Evolutionary conservation across 371 early-diverging fungal species (phyloP).

Genomic region (Phascolomyces articulosus): DNA sequence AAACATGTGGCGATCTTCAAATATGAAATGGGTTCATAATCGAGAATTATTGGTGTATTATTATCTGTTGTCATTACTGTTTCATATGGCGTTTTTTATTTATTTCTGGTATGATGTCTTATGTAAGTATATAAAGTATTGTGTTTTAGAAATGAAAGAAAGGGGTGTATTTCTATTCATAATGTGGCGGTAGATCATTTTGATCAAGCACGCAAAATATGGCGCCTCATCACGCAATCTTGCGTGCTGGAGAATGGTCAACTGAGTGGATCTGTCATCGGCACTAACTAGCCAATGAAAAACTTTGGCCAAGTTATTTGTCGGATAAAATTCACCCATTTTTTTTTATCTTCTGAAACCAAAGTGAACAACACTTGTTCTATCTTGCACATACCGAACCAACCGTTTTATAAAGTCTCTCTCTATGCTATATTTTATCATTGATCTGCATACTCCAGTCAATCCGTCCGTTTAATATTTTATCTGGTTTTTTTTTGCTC

Average conservation of each 20-base stretch:
- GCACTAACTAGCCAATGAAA: conserved; percentile 1
- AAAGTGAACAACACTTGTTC: neutral
- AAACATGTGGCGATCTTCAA: conserved; percentile 19
- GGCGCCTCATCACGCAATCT: conserved; percentile 18
- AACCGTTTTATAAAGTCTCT: neutral
- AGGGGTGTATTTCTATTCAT: neutral
- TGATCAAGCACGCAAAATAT: conserved; percentile 15
- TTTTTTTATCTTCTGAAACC: neutral
- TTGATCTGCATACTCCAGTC: too few relatives aligned
- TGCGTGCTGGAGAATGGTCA: conserved; percentile 4
- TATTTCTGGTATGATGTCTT: too few relatives aligned
- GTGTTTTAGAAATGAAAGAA: conserved; percentile 2
- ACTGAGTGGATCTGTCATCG: conserved; percentile 1
- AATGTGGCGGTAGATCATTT: conserved; percentile 4
- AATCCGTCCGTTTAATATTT: too few relatives aligned
- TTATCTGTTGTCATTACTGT: conserved; percentile 7
- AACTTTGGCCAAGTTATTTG: neutral
- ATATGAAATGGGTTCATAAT: conserved; percentile 33
- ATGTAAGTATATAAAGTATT: too few relatives aligned
- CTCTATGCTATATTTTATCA: too few relatives aligned
- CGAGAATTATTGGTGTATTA: conserved; percentile 34
- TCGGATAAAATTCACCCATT: neutral
- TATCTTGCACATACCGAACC: neutral
- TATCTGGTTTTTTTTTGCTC: too few relatives aligned
- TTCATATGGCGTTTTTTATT: neutral